phyloP scores from a whole-genome alignment of 2,329 filamentous ascomycete genomes.

The Exophiala calicioides region DNA sequence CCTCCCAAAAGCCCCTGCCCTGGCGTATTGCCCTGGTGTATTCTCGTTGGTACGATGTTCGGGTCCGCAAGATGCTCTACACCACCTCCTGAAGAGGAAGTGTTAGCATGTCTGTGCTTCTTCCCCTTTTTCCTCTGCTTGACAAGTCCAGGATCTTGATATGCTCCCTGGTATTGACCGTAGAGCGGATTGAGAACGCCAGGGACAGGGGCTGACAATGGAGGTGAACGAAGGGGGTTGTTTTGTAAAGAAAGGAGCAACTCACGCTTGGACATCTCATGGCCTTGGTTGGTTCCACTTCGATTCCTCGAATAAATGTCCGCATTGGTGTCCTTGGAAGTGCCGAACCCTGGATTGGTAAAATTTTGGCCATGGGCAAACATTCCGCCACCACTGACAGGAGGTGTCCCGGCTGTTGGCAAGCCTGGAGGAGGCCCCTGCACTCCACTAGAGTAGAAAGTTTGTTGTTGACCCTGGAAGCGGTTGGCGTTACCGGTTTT shows the following conservation, averaged over 20 bases:
- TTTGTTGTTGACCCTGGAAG: conserved; percentile 48
- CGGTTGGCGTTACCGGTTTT: conserved; percentile 35
- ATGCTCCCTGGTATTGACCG: conserved; percentile 73
- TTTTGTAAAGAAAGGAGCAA: conserved; percentile 91
- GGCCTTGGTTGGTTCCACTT: conserved; percentile 64
- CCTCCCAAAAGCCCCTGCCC: conserved; percentile 88
- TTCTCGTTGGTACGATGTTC: conserved; percentile 97
- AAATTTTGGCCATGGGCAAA: conserved; percentile 89
- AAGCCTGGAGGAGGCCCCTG: conserved; percentile 92
- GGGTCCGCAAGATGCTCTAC: conserved; percentile 99
- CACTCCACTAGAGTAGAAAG: conserved; percentile 81
- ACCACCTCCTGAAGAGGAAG: conserved; percentile 99
- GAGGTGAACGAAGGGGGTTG: conserved; percentile 79
- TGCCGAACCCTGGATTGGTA: conserved; percentile 62
- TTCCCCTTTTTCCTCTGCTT: conserved; percentile 99
- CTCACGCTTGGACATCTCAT: conserved; percentile 96
- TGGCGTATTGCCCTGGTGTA: conserved; percentile 85
- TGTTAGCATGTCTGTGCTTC: conserved; percentile 99
- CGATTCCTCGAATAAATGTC: conserved; percentile 76
- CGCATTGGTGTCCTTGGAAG: conserved; percentile 70
- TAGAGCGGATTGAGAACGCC: conserved; percentile 90
- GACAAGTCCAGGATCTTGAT: conserved; percentile 82
- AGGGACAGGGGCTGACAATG: conserved; percentile 75
- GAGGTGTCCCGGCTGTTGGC: conserved; percentile 92
- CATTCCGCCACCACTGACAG: conserved; percentile 75